These are phyloP conservation scores for Gentiana dahurica DNA, from an alignment of 257 asterid genomes.

Conservation along the genomic window DNA sequence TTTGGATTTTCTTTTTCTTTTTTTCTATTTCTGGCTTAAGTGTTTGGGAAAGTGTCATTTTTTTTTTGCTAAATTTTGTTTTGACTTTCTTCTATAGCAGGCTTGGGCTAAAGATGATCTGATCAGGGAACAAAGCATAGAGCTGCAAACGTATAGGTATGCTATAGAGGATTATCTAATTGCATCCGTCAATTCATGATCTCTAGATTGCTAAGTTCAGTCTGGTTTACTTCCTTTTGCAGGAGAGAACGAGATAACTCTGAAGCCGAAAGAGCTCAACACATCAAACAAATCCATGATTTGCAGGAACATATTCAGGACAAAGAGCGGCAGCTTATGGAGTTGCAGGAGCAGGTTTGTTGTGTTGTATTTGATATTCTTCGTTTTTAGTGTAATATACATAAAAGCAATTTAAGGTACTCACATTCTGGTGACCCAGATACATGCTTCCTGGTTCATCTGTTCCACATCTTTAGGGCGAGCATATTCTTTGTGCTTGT, in stretches of 20 bases:
- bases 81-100: conserved; percentile 26
- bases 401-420: background rate
- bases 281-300: conserved; percentile 70
- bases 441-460: background rate
- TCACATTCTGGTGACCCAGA: background rate
- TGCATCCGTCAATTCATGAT: too few species aligned
- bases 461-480: background rate
- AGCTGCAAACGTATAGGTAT: conserved; percentile 63
- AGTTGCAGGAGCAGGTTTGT: conserved; percentile 75
- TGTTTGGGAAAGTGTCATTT: background rate
- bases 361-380: background rate
- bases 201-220: too few species aligned
- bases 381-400: background rate
- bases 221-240: conserved; percentile 5
- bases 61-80: conserved; percentile 6
- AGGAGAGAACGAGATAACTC: conserved; percentile 80
- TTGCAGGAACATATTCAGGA: conserved; percentile 85
- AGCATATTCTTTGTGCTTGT: too few species aligned
- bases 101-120: conserved; percentile 90
- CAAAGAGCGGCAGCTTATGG: conserved; percentile 61
- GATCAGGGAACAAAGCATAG: conserved; percentile 63
- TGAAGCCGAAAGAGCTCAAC: conserved; percentile 76
- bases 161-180: background rate
- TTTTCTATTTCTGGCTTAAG: conserved; percentile 1
- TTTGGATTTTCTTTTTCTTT: conserved; percentile 8